Conservation (phyloP, 108 stramenopile genomes). For the Cyclostephanos invisitatus region DNA sequence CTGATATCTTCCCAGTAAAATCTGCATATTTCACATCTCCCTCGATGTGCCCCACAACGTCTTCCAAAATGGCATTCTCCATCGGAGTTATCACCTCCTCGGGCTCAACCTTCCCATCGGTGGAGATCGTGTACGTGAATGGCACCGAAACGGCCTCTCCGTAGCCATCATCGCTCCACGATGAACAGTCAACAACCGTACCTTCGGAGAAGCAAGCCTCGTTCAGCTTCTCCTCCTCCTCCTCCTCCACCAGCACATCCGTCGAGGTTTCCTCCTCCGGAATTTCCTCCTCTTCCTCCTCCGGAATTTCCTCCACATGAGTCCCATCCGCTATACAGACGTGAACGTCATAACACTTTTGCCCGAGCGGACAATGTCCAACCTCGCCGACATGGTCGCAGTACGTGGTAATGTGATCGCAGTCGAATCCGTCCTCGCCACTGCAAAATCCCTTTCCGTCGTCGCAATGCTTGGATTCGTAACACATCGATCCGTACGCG, state of each 20-base stretch:
- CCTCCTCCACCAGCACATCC: not conserved
- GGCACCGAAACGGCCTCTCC: conserved; percentile 11
- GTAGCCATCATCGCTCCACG: conserved; percentile 15
- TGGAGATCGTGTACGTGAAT: conserved; percentile 34
- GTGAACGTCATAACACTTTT: not conserved
- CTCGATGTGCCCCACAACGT: conserved; percentile 10
- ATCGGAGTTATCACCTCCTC: conserved; percentile 11
- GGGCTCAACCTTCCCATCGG: conserved; percentile 13
- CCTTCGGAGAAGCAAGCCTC: conserved; percentile 13
- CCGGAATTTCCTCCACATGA: no score
- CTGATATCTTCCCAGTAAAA: conserved; percentile 25
- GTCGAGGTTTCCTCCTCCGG: no score
- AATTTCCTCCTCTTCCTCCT: not conserved
- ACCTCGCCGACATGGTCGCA: not conserved
- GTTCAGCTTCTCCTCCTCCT: not conserved
- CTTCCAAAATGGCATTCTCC: conserved; percentile 28
- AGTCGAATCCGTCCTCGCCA: conserved; percentile 1
- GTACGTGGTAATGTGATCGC: not conserved
- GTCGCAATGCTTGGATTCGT: not conserved
- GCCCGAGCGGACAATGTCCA: not conserved
- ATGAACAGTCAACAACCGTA: not conserved
- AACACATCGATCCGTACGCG: conserved; percentile 4
- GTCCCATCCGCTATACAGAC: no score
- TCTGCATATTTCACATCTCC: conserved; percentile 1
- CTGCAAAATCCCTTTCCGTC: not conserved